Evolutionary conservation across 176 grass and related monocot species (phyloP).

Genomic region (Eremochloa ophiuroides): DNA sequence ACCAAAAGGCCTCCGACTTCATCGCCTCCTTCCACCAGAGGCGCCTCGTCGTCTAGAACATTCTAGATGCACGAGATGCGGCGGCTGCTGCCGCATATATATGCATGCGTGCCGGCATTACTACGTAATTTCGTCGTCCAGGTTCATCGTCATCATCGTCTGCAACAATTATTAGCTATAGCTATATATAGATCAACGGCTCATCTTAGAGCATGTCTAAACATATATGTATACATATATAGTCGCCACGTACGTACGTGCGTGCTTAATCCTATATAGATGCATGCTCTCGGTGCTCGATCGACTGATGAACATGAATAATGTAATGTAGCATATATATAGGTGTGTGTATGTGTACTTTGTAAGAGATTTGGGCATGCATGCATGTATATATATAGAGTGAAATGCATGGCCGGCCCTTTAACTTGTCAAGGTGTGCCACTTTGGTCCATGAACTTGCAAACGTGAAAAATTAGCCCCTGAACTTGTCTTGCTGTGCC

Average conservation of each 20-base stretch:
- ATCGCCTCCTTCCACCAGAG: constrained; percentile 66
- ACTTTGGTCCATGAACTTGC: too few relatives aligned
- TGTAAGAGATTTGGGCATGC: not conserved
- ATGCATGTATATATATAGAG: not conserved
- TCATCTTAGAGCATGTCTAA: not conserved
- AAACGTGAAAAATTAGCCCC: too few relatives aligned
- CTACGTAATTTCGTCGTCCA: not conserved
- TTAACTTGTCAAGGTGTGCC: too few relatives aligned
- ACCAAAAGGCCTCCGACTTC: constrained; percentile 71
- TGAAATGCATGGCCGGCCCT: too few relatives aligned
- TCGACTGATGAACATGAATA: not conserved
- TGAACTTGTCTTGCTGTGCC: too few relatives aligned
- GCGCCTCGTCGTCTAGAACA: constrained; percentile 28
- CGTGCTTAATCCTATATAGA: not conserved
- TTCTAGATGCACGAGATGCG: too few relatives aligned
- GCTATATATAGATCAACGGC: not conserved
- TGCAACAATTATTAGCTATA: not conserved
- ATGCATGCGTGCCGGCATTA: not conserved
- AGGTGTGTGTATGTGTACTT: too few relatives aligned
- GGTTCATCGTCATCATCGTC: not conserved
- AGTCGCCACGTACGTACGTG: not conserved
- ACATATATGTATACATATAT: not conserved
- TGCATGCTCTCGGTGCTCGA: not conserved
- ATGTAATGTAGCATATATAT: not conserved
- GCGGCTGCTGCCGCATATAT: not conserved